Evolutionary conservation across 1,284 basidiomycete genomes (phyloP).

Genomic region (Meira miltonrushii): DNA sequence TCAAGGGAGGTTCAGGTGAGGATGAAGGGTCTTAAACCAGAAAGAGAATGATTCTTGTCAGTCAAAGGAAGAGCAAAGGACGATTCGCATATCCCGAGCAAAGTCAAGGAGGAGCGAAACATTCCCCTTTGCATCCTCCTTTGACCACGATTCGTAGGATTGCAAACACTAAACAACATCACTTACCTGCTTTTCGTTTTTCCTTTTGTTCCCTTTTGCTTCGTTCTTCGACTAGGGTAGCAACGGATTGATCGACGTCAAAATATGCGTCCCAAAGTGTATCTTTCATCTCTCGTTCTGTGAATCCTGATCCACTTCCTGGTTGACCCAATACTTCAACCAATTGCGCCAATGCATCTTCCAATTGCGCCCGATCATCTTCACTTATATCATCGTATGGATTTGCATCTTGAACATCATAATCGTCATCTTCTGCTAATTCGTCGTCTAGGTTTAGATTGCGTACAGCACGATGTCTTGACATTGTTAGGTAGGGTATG

Average conservation of each 20-base stretch:
- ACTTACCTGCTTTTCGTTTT: slow-evolving; percentile 37
- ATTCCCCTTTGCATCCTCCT: too few species aligned
- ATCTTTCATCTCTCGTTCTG: slow-evolving; percentile 62
- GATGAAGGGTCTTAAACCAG: slow-evolving; percentile 6
- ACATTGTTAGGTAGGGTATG: slow-evolving; percentile 30
- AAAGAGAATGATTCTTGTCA: neutral
- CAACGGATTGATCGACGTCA: slow-evolving; percentile 70
- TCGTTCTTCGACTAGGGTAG: slow-evolving; percentile 59
- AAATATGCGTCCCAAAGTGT: slow-evolving; percentile 85
- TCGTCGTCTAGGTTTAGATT: slow-evolving; percentile 81
- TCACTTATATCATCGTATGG: slow-evolving; percentile 35
- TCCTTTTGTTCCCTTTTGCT: slow-evolving; percentile 32
- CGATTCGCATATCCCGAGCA: too few species aligned
- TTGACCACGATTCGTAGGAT: too few species aligned
- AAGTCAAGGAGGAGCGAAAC: too few species aligned
- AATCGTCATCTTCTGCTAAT: slow-evolving; percentile 63
- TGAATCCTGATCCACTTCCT: slow-evolving; percentile 24
- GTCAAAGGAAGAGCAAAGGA: neutral
- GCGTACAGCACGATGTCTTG: slow-evolving; percentile 73
- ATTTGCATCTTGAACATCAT: slow-evolving; percentile 29
- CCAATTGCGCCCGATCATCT: slow-evolving; percentile 39
- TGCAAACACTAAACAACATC: neutral
- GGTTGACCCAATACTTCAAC: slow-evolving; percentile 36
- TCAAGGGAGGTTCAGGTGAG: slow-evolving; percentile 45
- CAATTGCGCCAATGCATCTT: slow-evolving; percentile 28